A percentile compares a stretch with the other conserved stretches of the same genome.
phyloP scores from a whole-genome alignment of 352 stramenopile species.

The Pythium volutum region DNA sequence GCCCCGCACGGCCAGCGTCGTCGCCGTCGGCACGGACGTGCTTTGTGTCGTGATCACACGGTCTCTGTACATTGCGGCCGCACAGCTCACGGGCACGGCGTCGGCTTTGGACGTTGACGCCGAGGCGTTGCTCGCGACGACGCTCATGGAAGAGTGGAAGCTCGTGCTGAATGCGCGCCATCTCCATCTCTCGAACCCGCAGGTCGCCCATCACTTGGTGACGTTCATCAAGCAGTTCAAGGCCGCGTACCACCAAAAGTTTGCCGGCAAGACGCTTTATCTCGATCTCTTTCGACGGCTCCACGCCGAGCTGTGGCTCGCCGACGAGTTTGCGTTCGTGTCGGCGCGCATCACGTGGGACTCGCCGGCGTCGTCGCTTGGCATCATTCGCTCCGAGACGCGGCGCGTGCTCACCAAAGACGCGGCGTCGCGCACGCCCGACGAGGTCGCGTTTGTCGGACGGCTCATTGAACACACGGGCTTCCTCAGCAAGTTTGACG shows the following conservation, averaged over 20 bases:
- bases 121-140: constrained; percentile 56
- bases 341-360: constrained; percentile 54
- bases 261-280: constrained; percentile 73
- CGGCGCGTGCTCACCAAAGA: constrained; percentile 50
- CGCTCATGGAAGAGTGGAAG: constrained; percentile 68
- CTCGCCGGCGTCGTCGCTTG: constrained; percentile 51
- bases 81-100: constrained; percentile 25
- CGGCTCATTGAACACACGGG: constrained; percentile 54
- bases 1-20: constrained; percentile 46
- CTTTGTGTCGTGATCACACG: constrained; percentile 51
- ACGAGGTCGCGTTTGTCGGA: constrained; percentile 53
- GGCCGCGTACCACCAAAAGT: constrained; percentile 69
- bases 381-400: constrained; percentile 64
- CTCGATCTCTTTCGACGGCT: constrained; percentile 65
- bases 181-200: constrained; percentile 61
- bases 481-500: constrained; percentile 70
- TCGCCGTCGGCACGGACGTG: constrained; percentile 33
- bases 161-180: constrained; percentile 57
- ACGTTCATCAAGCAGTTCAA: constrained; percentile 82
- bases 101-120: constrained; percentile 42
- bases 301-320: constrained; percentile 48
- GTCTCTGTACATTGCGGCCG: constrained; percentile 41
- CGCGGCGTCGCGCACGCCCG: constrained; percentile 31
- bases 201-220: constrained; percentile 61
- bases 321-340: constrained; percentile 55